Base-by-base conservation (phyloP, 2,329 filamentous ascomycete species). In the Drechslerella stenobrocha region DNA sequence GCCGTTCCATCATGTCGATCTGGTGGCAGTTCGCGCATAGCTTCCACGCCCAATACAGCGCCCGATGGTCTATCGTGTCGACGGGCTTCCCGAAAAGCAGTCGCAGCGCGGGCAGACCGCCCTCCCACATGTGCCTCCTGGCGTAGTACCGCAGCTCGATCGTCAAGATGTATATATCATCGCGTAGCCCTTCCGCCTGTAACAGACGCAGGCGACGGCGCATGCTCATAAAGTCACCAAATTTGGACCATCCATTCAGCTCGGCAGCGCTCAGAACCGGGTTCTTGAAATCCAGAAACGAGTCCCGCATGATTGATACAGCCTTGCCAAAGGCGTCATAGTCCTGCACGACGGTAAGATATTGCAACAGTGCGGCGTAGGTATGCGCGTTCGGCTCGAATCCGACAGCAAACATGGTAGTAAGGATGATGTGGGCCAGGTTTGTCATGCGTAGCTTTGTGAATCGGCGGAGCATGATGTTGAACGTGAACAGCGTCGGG, bases 211-310 rank as follows among this genome's bases (percentile, higher is more conserved):
- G 51, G 23, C 63, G 44, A 11, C 63, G 42, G 2, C 63, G 48
- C 63, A 67, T 67, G 18, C 63, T 59, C 63, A 60, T 67, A 37
- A 67, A 67, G 40, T 67, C 57, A 1, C 63, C 63, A 20, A 67
- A 52, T 28, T 67, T 67, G 2, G 63, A 67, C 63, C 63, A 67
- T 5, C 63, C 63, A 24, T 67, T 67, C 11, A 67, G 52, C 42
- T 67, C 63, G 13, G 55, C 55, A 1, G 63, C 50, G 24, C 50
- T 55, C 9, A 67, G 63, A 20, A 67, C 13, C 8, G 63, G 63
- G 28, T 67, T 67, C 42, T 52, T 47, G 47, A 37, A 67, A 23
- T 67, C 63, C 2, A 60, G 9, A 15, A 67, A 67, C 0, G 55
- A 32, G 26, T 67, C 53, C n/a, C 63, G 48, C 55, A 67, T 67